Conservation (phyloP, 106 monocot species). For the Platanthera zijinensis region DNA sequence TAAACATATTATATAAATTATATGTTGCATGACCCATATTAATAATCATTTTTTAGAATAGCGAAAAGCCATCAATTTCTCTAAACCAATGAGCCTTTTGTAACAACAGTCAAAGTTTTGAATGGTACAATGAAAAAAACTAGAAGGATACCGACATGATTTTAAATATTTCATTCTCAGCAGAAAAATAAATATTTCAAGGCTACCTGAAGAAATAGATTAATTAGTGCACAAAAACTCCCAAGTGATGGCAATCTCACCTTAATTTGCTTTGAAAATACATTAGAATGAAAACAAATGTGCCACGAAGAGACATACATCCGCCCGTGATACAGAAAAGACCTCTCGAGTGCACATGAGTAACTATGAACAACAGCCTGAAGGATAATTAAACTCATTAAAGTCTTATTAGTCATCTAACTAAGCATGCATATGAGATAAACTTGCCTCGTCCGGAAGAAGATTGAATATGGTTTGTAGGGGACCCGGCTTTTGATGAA, state of each 20-base stretch:
- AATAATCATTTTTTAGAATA: background rate
- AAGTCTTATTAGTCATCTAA: background rate
- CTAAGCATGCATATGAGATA: background rate
- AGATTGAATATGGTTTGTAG: conserved; percentile 88
- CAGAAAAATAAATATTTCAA: background rate
- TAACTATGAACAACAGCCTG: conserved; percentile 90
- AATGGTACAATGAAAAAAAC: background rate
- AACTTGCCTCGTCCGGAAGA: conserved; percentile 79
- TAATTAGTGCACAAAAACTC: conserved; percentile 1
- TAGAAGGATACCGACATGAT: background rate
- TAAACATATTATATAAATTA: background rate
- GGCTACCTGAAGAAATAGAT: background rate
- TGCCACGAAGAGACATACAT: conserved; percentile 99
- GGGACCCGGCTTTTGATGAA: conserved; percentile 93
- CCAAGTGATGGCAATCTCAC: conserved; percentile 22
- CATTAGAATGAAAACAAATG: conserved; percentile 98
- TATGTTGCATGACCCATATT: background rate
- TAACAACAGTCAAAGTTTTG: background rate
- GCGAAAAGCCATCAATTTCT: background rate
- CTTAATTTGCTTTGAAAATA: conserved; percentile 99
- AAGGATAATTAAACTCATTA: conserved; percentile 8
- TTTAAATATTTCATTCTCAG: background rate
- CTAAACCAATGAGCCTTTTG: background rate
- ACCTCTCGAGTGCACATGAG: conserved; percentile 98
- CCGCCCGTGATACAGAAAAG: conserved; percentile 96